phyloP scores from a whole-genome alignment of 176 grass and related monocot genomes.

The Oryza punctata region DNA sequence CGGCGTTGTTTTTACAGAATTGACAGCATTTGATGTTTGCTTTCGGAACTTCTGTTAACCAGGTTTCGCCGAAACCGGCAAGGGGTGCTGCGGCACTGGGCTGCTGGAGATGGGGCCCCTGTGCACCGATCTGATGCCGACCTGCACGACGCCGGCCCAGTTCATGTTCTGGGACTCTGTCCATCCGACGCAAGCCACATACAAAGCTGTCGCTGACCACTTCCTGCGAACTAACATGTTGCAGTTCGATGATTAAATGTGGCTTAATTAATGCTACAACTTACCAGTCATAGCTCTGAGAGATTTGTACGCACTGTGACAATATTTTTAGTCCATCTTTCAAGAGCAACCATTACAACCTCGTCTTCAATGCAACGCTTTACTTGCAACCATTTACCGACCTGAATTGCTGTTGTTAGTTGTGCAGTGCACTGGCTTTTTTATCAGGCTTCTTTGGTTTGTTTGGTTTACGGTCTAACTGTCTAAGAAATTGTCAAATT shows the following conservation, averaged over 20 bases:
- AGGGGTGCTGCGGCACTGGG: conserved; percentile 44
- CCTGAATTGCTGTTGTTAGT: not conserved
- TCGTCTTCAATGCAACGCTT: not conserved
- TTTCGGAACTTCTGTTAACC: not conserved
- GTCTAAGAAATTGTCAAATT: too few species aligned
- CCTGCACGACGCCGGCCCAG: conserved; percentile 8
- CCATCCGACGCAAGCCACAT: conserved; percentile 53
- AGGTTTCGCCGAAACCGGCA: conserved; percentile 37
- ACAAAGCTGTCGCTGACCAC: conserved; percentile 31
- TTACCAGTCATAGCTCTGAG: not conserved
- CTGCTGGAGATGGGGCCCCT: conserved; percentile 44
- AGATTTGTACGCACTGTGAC: not conserved
- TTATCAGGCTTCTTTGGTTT: too few species aligned
- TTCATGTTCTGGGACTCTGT: conserved; percentile 52
- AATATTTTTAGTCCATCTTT: not conserved
- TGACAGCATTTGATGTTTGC: not conserved
- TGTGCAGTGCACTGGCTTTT: not conserved
- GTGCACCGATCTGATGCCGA: conserved; percentile 21
- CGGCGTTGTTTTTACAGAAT: not conserved
- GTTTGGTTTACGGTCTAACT: too few species aligned
- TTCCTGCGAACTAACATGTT: conserved; percentile 15
- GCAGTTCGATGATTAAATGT: conserved; percentile 10
- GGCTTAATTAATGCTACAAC: not conserved
- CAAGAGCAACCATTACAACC: not conserved
- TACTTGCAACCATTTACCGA: not conserved